phyloP scores from a whole-genome alignment of 2,329 filamentous ascomycete genomes.

The Pyrenophora seminiperda region DNA sequence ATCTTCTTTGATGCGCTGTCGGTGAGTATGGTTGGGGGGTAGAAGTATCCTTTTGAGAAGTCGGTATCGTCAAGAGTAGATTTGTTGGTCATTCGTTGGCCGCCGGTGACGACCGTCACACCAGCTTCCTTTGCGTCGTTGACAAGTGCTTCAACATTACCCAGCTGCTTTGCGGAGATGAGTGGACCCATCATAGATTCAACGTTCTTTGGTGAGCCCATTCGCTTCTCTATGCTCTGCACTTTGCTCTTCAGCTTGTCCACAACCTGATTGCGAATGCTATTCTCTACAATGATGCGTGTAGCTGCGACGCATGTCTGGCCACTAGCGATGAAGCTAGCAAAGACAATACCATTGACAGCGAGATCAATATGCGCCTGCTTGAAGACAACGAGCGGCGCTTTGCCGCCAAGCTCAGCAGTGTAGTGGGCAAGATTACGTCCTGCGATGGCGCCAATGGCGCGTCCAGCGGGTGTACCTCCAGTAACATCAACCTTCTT shows the following conservation, averaged over 20 bases:
- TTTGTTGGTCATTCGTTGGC: slow-evolving; percentile 54
- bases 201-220: slow-evolving; percentile 62
- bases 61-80: slow-evolving; percentile 59
- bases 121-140: slow-evolving; percentile 46
- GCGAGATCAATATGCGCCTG: slow-evolving; percentile 45
- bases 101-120: slow-evolving; percentile 54
- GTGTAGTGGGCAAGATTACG: slow-evolving; percentile 45
- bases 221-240: slow-evolving; percentile 59
- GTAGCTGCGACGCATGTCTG: slow-evolving; percentile 64
- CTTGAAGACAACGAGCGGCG: slow-evolving; percentile 47
- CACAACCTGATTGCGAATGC: slow-evolving; percentile 49
- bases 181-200: slow-evolving; percentile 68
- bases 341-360: slow-evolving; percentile 49
- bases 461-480: slow-evolving; percentile 45
- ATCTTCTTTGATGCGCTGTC: slow-evolving; percentile 39
- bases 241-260: slow-evolving; percentile 50
- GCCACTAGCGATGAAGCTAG: slow-evolving; percentile 58
- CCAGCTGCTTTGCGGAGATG: slow-evolving; percentile 60
- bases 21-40: slow-evolving; percentile 53
- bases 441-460: slow-evolving; percentile 46
- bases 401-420: slow-evolving; percentile 47
- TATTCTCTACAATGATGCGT: slow-evolving; percentile 57
- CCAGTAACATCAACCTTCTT: slow-evolving; percentile 49
- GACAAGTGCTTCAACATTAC: slow-evolving; percentile 46
- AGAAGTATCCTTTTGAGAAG: slow-evolving; percentile 59